Evolutionary conservation across 2,329 filamentous ascomycete genomes (phyloP).

Genomic region (Cladosporium sp.): DNA sequence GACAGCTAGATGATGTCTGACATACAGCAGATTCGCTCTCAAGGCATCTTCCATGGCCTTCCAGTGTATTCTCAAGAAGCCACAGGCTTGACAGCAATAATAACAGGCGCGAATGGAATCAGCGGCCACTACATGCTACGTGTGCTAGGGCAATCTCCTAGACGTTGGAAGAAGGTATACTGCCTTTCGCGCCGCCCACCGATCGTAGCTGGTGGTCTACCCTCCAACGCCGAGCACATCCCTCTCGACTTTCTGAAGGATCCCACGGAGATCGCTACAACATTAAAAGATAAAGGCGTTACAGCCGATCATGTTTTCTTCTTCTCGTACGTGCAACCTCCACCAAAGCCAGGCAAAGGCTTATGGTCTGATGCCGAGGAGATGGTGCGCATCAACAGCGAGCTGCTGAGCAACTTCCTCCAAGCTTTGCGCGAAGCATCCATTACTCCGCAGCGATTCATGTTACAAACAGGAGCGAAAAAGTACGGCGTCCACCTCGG

Average conservation of each 20-base stretch:
- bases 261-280: constrained; percentile 34
- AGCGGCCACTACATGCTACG: constrained; percentile 49
- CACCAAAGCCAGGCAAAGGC: constrained; percentile 41
- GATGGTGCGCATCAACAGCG: constrained; percentile 45
- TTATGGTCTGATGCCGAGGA: constrained; percentile 51
- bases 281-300: constrained; percentile 32
- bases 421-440: constrained; percentile 38
- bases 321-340: constrained; percentile 52
- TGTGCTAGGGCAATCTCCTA: constrained; percentile 43
- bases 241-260: constrained; percentile 35
- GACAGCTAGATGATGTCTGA: not conserved
- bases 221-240: constrained; percentile 28
- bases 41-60: constrained; percentile 50
- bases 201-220: constrained; percentile 24
- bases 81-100: constrained; percentile 47
- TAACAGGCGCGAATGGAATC: constrained; percentile 53
- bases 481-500: constrained; percentile 50
- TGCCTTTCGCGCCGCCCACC: constrained; percentile 47
- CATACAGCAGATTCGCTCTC: constrained; percentile 22
- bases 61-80: constrained; percentile 40
- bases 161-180: constrained; percentile 52
- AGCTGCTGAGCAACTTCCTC: constrained; percentile 49
- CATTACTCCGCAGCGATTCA: constrained; percentile 45
- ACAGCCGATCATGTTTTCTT: constrained; percentile 48
- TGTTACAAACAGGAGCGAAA: constrained; percentile 52